Evolutionary conservation across 257 asterid species (phyloP), one percentile per base, ranked within the genome.

Genomic region (Hygrophila difformis): DNA sequence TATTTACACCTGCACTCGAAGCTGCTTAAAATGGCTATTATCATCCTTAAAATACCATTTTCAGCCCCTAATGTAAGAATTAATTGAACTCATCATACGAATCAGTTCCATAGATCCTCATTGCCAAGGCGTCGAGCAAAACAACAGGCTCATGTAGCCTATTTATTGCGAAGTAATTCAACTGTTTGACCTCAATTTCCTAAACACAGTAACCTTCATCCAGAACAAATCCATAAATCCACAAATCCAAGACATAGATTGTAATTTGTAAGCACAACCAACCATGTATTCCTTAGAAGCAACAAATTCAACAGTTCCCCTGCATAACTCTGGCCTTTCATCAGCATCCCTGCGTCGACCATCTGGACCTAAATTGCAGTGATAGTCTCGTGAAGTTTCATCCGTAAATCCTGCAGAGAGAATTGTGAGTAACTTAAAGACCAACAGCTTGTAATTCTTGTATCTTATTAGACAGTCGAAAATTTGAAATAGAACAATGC

Each of bases 331-430:
- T 37, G 99, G 99, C 66, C 97, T 76, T 67, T 91, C 97, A 61
- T 86, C 95, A 53, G 83, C 96, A 67, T 91, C 99, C 72, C 96
- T 83, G 54, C 99, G 95, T 63, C 97, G 84, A 51, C 99, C 99
- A 65, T 91, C 99, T 21, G 99, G 99, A 51, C 99, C 99, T 63
- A 91, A 78, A 73, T 86, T 91, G 84, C 95, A 91, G 60, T 80
- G 99, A 71, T 91, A 91, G 62, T 86, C 99, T 35, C 93, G 95
- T 9, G 97, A 97, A 49, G 97, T 86, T 68, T 83, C 99, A 69
- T 86, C 95, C 12, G 82, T 76, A 68, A 77, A 77, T 64, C 97
- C 99, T 91, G 85, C 60, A 77, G 65, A 58, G 47, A 24, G 53
- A 45, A 28, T 2, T 12, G 35, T 49, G 21, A 43, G 23, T 40